Conservation (phyloP, 768 basidiomycete species). For the Tricholoma flavovirens region DNA sequence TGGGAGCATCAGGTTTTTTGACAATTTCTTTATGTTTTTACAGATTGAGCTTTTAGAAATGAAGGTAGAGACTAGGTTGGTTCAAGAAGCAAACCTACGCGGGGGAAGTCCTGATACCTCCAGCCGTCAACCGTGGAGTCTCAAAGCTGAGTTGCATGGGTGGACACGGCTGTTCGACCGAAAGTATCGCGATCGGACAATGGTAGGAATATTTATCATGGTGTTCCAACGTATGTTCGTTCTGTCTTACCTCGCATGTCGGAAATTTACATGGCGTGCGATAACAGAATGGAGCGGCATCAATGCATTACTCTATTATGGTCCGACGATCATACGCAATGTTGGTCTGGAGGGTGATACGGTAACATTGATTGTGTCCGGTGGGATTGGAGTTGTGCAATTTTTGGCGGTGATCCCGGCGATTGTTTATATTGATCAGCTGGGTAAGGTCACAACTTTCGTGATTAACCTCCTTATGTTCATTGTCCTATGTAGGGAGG, state of each 20-base stretch:
- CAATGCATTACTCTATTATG: conserved; percentile 80
- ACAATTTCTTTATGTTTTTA: background rate
- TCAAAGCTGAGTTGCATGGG: conserved; percentile 30
- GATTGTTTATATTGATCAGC: conserved; percentile 61
- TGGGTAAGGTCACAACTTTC: conserved; percentile 35
- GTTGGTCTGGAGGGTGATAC: conserved; percentile 60
- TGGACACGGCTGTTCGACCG: conserved; percentile 55
- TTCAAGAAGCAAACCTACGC: conserved; percentile 30
- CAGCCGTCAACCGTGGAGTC: conserved; percentile 10
- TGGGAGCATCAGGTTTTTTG: background rate
- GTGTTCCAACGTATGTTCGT: conserved; percentile 69
- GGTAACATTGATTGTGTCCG: conserved; percentile 60
- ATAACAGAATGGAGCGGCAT: conserved; percentile 82
- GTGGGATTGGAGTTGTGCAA: conserved; percentile 76
- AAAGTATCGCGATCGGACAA: conserved; percentile 54
- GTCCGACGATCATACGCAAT: conserved; percentile 61
- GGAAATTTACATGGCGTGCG: background rate
- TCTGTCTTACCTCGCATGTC: background rate
- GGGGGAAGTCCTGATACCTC: conserved; percentile 10
- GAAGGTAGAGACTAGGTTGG: conserved; percentile 56
- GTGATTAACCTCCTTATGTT: background rate
- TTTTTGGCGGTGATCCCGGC: conserved; percentile 71
- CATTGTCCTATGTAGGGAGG: conserved; percentile 38
- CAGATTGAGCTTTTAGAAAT: conserved; percentile 76
- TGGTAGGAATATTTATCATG: conserved; percentile 71